phyloP scores from a whole-genome alignment of 2,329 filamentous ascomycete genomes.

The Arthrinium phaeospermum region DNA sequence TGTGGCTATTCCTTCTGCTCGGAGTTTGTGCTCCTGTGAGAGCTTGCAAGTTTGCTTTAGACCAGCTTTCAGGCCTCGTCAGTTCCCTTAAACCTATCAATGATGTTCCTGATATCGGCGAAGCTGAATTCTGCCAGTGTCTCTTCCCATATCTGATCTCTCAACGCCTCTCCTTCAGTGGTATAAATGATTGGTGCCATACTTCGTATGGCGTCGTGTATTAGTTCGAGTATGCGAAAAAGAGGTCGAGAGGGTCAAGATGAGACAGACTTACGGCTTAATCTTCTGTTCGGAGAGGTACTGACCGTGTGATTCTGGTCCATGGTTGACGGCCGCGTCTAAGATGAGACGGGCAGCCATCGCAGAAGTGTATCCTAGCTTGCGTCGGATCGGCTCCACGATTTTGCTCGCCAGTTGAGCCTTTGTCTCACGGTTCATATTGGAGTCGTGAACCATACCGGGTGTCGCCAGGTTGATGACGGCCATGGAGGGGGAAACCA shows the following conservation, averaged over 20 bases:
- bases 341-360: slow-evolving; percentile 28
- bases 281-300: slow-evolving; percentile 28
- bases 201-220: slow-evolving; percentile 18
- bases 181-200: slow-evolving; percentile 30
- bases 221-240: neutral
- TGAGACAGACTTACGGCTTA: slow-evolving; percentile 26
- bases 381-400: neutral
- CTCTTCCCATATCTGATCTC: slow-evolving; percentile 31
- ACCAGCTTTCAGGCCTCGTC: too few relatives aligned
- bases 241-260: neutral
- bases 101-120: slow-evolving; percentile 24
- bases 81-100: neutral
- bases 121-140: slow-evolving; percentile 33
- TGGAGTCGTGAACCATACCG: slow-evolving; percentile 22
- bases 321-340: slow-evolving; percentile 27
- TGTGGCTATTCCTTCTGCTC: too few relatives aligned
- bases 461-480: slow-evolving; percentile 23
- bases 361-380: slow-evolving; percentile 22
- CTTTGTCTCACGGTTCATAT: neutral
- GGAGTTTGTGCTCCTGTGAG: too few relatives aligned
- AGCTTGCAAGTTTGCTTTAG: too few relatives aligned
- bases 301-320: slow-evolving; percentile 28
- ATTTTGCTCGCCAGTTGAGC: neutral
- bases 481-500: slow-evolving; percentile 26
- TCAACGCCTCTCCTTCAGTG: slow-evolving; percentile 26